Conservation (phyloP, 2,329 filamentous ascomycete genomes). For the Blastomyces percursus region DNA sequence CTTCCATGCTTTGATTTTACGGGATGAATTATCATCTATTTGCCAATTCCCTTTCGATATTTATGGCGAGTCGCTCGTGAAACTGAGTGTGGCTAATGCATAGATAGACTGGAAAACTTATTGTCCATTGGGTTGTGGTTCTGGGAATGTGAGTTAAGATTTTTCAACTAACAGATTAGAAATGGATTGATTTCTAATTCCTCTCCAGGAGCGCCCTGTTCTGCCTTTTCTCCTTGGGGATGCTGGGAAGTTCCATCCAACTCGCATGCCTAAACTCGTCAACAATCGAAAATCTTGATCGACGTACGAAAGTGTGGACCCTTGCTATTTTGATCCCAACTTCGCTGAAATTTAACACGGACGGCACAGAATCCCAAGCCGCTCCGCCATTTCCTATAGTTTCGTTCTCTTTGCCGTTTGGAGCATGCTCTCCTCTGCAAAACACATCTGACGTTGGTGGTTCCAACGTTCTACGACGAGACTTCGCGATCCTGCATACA, state of each 20-base stretch:
- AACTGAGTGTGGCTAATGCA: constrained; percentile 6
- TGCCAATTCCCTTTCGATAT: neutral
- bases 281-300: constrained; percentile 67
- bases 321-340: constrained; percentile 62
- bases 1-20: neutral
- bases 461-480: constrained; percentile 38
- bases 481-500: constrained; percentile 69
- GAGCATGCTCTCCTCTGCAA: constrained; percentile 10
- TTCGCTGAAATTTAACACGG: constrained; percentile 24
- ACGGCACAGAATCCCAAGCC: constrained; percentile 27
- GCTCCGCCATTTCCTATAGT: constrained; percentile 30
- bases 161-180: neutral
- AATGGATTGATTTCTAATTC: constrained; percentile 9
- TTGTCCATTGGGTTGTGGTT: constrained; percentile 55
- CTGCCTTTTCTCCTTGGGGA: constrained; percentile 65
- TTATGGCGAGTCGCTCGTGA: neutral
- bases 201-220: constrained; percentile 52
- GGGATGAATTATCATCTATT: neutral
- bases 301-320: constrained; percentile 52
- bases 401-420: constrained; percentile 20
- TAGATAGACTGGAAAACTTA: constrained; percentile 29
- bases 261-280: constrained; percentile 65
- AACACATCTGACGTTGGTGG: constrained; percentile 7
- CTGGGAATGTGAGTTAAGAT: constrained; percentile 46
- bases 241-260: constrained; percentile 61